A percentile compares a stretch with the other conserved stretches of the same genome.
Conservation (phyloP, 2,329 filamentous ascomycete species). For the Beauveria varroae region DNA sequence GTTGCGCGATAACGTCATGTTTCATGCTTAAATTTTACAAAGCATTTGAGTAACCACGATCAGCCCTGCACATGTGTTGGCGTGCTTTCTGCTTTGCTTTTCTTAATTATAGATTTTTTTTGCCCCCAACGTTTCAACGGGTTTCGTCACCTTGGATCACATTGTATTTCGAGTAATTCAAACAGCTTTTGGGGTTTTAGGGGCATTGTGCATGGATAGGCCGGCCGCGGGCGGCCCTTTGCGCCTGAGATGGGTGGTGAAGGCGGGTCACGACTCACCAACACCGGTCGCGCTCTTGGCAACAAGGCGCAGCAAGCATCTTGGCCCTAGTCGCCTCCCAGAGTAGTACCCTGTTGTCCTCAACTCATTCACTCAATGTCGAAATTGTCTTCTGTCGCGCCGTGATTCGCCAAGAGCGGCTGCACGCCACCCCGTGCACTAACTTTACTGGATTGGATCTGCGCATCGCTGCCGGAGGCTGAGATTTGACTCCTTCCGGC, state of each 20-base stretch:
- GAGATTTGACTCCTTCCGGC: background rate
- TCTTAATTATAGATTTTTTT: background rate
- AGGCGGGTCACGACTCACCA: background rate
- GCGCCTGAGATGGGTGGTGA: conserved; percentile 1
- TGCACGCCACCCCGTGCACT: background rate
- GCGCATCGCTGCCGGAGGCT: conserved; percentile 2
- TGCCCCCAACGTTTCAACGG: background rate
- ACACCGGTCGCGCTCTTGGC: conserved; percentile 1
- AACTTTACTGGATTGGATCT: background rate
- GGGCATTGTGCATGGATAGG: background rate
- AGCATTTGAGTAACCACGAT: background rate
- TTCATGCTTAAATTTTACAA: background rate
- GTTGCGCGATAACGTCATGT: background rate
- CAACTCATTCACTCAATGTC: background rate
- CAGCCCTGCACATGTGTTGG: background rate
- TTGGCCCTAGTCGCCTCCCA: background rate
- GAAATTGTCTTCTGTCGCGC: background rate
- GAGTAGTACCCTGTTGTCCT: background rate
- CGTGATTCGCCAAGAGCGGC: background rate
- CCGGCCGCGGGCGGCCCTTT: background rate
- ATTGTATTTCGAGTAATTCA: background rate
- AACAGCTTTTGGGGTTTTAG: too few relatives aligned
- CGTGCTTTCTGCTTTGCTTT: background rate
- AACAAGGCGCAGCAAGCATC: conserved; percentile 6
- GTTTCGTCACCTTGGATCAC: background rate